Evolutionary conservation across 768 basidiomycete species (phyloP), one percentile per base, ranked within the genome.

Genomic region (Russula lepida): DNA sequence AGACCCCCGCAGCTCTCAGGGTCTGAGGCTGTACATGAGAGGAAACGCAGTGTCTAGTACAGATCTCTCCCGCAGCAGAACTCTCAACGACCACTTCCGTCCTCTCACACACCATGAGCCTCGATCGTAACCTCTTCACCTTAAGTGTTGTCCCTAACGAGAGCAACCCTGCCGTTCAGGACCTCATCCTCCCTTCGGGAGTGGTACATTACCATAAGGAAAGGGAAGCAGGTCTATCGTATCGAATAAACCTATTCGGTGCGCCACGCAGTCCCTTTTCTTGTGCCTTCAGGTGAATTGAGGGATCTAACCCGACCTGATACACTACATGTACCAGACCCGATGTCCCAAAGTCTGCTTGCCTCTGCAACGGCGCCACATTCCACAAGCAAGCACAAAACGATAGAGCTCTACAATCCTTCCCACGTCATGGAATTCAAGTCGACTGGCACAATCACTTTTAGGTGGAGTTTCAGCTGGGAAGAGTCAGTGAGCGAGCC

Each of bases 101-200:
- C 21, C 13, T 25, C 27, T 28, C 19, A 41, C 39, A 41, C 21
- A 2, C 41, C 15, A 92, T 92, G 90, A 89, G 88, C 69, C 76
- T 93, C 57, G 90, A 92, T 71, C 81, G 89, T 71, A 92, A 92
- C 70, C 76, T 93, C 12, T 93, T 92, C 75, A 92, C 91, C 3
- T 83, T 93, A 57, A 73, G 80, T 64, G 74, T 91, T 58, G 79
- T 80, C 0, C 81, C 82, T 6, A 81, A 81, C 69, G 72, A 81
- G 60, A 79, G 84, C 41, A 78, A 84, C 64, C 79, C 81, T 12
- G 76, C 77, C 66, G 80, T 86, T 19, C 72, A 87, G 25, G 90
- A 92, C 71, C 82, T 93, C 54, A 74, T 82, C 25, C 89, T 92
- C 68, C 76, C 81, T 2, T 70, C 77, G 2, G 88, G 85, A 6